A percentile compares a stretch with the other conserved stretches of the same genome.
Evolutionary conservation across 352 stramenopile genomes (phyloP).

Genomic region (Peronospora tabacina): DNA sequence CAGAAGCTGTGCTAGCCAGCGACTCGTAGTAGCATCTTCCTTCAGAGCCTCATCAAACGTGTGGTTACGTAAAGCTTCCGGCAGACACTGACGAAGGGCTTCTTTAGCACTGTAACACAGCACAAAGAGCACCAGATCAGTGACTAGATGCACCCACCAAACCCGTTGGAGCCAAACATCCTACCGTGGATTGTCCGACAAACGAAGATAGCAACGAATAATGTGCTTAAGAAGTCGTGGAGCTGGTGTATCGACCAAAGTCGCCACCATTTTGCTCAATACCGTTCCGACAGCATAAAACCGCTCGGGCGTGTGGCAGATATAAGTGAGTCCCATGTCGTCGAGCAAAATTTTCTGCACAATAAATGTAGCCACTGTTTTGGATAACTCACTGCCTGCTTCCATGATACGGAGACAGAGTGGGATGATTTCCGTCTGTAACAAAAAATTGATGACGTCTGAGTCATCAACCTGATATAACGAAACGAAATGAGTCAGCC

Average conservation of each 20-base stretch:
- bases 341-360: constrained; percentile 99
- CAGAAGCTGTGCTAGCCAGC: constrained; percentile 93
- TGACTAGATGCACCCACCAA: background rate
- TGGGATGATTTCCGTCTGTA: constrained; percentile 99
- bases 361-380: constrained; percentile 99
- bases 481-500: too few species aligned
- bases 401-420: constrained; percentile 99
- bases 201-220: constrained; percentile 95
- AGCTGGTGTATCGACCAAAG: constrained; percentile 89
- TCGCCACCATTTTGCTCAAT: constrained; percentile 95
- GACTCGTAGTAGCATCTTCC: constrained; percentile 94
- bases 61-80: constrained; percentile 89
- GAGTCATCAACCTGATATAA: constrained; percentile 91
- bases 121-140: background rate
- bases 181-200: constrained; percentile 77
- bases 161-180: constrained; percentile 2
- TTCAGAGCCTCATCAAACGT: constrained; percentile 92
- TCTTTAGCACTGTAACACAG: constrained; percentile 83
- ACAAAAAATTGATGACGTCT: constrained; percentile 97
- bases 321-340: constrained; percentile 97
- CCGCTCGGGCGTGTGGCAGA: constrained; percentile 96
- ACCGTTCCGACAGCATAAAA: constrained; percentile 89
- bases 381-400: constrained; percentile 94
- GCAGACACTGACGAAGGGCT: constrained; percentile 94
- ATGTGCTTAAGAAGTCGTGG: constrained; percentile 98